Evolutionary conservation across 345 rosid genomes (phyloP).

Genomic region (Anastatica hierochuntica): DNA sequence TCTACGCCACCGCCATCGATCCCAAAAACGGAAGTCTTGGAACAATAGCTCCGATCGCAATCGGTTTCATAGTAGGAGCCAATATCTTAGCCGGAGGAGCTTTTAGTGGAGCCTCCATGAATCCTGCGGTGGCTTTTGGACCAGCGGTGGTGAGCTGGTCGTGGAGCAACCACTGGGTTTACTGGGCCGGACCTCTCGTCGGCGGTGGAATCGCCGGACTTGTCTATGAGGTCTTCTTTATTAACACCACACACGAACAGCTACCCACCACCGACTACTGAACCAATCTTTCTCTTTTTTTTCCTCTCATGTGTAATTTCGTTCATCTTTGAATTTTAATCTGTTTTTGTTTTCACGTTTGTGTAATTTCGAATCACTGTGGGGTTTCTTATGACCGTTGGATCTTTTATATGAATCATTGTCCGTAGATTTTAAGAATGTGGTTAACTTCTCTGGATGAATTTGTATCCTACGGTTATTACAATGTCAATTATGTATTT

Average conservation of each 20-base stretch:
- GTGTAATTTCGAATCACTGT: conserved; percentile 1
- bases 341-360: background rate
- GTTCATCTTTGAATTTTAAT: conserved; percentile 1
- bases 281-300: conserved; percentile 12
- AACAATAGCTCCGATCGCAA: conserved; percentile 68
- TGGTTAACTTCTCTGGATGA: background rate
- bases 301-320: conserved; percentile 13
- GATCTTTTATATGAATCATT: conserved; percentile 7
- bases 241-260: conserved; percentile 46
- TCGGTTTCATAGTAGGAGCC: conserved; percentile 89
- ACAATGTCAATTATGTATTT: conserved; percentile 9
- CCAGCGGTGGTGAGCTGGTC: conserved; percentile 92
- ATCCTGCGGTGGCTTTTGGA: conserved; percentile 91
- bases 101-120: conserved; percentile 92
- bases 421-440: conserved; percentile 5
- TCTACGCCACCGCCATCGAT: conserved; percentile 84
- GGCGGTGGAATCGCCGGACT: conserved; percentile 86
- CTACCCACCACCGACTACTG: conserved; percentile 67
- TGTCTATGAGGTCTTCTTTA: conserved; percentile 63
- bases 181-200: conserved; percentile 85
- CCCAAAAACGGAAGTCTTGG: conserved; percentile 78
- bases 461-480: no score
- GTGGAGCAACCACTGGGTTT: conserved; percentile 86
- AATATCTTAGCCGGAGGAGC: conserved; percentile 88
- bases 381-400: conserved; percentile 16